Conservation (phyloP, 805 yeast genomes). For the Ogataea methanolica region DNA sequence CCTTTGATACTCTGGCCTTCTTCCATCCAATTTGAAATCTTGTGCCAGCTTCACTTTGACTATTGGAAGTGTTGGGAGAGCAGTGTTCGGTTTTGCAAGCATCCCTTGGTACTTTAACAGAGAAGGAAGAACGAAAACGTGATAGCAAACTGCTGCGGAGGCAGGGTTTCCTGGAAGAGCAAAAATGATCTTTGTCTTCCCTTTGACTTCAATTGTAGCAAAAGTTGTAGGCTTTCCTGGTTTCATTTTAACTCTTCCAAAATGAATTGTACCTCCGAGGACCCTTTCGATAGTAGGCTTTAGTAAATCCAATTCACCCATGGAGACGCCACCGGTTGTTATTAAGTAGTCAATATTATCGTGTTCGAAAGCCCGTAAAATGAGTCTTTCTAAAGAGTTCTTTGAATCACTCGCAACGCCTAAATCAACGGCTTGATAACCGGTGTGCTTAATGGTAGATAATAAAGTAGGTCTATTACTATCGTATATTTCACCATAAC, state of each 20-base stretch:
- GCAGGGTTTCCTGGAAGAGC: slow-evolving; percentile 58
- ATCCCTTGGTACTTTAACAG: slow-evolving; percentile 35
- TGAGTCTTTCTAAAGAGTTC: slow-evolving; percentile 19
- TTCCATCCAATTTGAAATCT: slow-evolving; percentile 37
- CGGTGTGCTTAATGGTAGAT: slow-evolving; percentile 30
- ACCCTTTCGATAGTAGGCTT: slow-evolving; percentile 43
- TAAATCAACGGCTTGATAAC: slow-evolving; percentile 38
- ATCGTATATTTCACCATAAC: slow-evolving; percentile 45
- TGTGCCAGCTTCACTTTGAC: slow-evolving; percentile 32
- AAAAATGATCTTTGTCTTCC: slow-evolving; percentile 32
- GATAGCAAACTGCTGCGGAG: slow-evolving; percentile 44
- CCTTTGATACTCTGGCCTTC: slow-evolving; percentile 48
- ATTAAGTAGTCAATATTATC: slow-evolving; percentile 37
- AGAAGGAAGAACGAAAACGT: slow-evolving; percentile 45
- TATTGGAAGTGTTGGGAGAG: slow-evolving; percentile 26
- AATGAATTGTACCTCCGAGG: slow-evolving; percentile 41
- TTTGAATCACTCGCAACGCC: slow-evolving; percentile 46
- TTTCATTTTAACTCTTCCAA: slow-evolving; percentile 55
- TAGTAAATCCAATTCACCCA: slow-evolving; percentile 51
- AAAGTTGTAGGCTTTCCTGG: slow-evolving; percentile 59
- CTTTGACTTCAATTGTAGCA: slow-evolving; percentile 37
- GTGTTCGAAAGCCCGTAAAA: slow-evolving; percentile 24
- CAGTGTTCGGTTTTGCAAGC: slow-evolving; percentile 2
- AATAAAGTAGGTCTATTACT: slow-evolving; percentile 45
- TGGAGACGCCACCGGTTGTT: slow-evolving; percentile 56